phyloP scores from a whole-genome alignment of 305 asterid species.

The Plantago coronopus region DNA sequence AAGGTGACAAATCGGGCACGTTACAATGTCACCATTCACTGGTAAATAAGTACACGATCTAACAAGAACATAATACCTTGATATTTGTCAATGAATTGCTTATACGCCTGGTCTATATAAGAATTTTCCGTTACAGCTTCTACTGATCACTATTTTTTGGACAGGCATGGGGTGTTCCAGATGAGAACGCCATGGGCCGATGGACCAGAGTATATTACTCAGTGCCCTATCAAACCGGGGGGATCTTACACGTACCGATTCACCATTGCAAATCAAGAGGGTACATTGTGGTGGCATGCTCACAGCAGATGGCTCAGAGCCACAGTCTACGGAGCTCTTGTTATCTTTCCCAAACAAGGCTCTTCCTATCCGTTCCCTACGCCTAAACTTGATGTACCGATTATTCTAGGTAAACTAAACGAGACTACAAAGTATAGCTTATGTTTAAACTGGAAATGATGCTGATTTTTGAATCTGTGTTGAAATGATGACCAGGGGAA shows the following conservation, averaged over 20 bases:
- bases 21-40: conserved; percentile 45
- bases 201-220: conserved; percentile 50
- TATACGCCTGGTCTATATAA: background rate
- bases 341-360: conserved; percentile 36
- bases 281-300: conserved; percentile 61
- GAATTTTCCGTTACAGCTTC: background rate
- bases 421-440: background rate
- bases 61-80: background rate
- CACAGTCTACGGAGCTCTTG: conserved; percentile 45
- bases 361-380: conserved; percentile 35
- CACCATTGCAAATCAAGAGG: conserved; percentile 41
- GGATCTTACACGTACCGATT: conserved; percentile 42
- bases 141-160: background rate
- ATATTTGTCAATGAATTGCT: background rate
- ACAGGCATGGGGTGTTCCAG: conserved; percentile 51
- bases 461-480: background rate
- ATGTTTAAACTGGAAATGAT: background rate
- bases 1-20: conserved; percentile 36
- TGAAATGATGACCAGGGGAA: conserved; percentile 33
- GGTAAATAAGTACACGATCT: conserved; percentile 23
- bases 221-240: conserved; percentile 51
- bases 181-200: conserved; percentile 54
- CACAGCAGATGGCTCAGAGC: conserved; percentile 53
- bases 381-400: conserved; percentile 41
- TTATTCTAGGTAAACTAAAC: conserved; percentile 36